Conservation (phyloP, 2,329 filamentous ascomycete species). For the Biscogniauxia mediterranea region DNA sequence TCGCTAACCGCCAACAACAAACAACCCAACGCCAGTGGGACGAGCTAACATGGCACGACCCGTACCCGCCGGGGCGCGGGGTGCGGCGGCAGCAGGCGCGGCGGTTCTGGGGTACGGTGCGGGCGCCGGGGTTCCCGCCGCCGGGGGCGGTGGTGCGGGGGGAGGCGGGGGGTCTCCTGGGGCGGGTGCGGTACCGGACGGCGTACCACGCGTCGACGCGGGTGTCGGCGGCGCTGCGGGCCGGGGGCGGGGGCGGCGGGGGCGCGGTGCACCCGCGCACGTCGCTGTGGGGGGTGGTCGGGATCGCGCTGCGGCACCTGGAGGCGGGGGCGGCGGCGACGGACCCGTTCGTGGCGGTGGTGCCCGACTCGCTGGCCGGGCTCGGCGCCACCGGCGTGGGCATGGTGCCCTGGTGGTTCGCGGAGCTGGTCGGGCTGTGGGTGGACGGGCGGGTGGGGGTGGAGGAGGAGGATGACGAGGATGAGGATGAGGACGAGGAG, state of each 20-base stretch:
- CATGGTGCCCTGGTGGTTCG: too few species aligned
- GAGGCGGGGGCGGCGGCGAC: too few species aligned
- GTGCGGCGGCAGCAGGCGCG: constrained; percentile 14
- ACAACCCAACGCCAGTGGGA: constrained; percentile 9
- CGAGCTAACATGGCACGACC: constrained; percentile 24
- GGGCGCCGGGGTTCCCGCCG: constrained; percentile 2
- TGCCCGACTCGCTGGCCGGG: too few species aligned
- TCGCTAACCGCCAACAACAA: too few species aligned
- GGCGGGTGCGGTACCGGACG: constrained; percentile 19
- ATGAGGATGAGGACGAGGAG: too few species aligned
- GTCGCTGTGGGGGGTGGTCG: background rate
- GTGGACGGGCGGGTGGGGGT: background rate
- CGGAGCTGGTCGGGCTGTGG: too few species aligned
- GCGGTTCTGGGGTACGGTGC: constrained; percentile 13
- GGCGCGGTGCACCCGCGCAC: background rate
- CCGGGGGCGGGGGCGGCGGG: too few species aligned
- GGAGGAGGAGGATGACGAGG: too few species aligned
- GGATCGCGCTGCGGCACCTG: background rate
- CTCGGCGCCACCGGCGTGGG: too few species aligned
- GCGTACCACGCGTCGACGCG: constrained; percentile 18
- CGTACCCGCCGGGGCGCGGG: constrained; percentile 12
- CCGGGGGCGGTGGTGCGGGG: too few species aligned
- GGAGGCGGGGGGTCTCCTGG: constrained; percentile 5
- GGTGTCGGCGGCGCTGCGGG: constrained; percentile 3
- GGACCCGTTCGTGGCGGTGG: too few species aligned